These are phyloP conservation scores for Talaromyces thailandensis DNA, from an alignment of 495 filamentous ascomycete genomes.

Conservation along the genomic window DNA sequence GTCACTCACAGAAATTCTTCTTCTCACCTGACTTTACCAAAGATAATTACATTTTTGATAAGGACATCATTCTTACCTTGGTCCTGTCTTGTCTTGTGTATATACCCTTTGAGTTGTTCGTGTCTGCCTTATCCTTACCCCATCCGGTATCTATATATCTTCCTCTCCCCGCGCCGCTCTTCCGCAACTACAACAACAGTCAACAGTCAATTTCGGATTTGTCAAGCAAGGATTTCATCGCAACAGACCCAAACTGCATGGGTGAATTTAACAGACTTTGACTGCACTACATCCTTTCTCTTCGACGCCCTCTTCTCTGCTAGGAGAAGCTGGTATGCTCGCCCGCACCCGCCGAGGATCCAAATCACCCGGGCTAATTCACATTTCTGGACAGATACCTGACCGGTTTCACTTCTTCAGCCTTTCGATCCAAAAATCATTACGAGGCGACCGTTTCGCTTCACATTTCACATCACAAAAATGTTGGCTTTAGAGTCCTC, in stretches of 20 bases:
- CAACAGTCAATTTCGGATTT: not conserved
- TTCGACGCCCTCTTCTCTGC: not conserved
- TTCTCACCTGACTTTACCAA: not conserved
- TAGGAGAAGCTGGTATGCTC: not conserved
- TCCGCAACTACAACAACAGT: not conserved
- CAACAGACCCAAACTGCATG: not conserved
- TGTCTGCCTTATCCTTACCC: not conserved
- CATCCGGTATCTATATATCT: not conserved
- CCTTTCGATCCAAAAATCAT: not conserved
- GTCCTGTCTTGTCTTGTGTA: not conserved
- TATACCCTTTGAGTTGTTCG: not conserved
- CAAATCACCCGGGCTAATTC: not conserved
- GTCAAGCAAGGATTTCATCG: not conserved
- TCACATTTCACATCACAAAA: slow-evolving; percentile 9
- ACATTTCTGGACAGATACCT: not conserved
- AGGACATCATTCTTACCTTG: not conserved
- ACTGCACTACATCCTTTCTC: not conserved
- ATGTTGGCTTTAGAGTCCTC: slow-evolving; percentile 31
- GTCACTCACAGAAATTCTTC: not conserved
- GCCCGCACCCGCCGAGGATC: not conserved
- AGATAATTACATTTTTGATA: not conserved
- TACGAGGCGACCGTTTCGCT: not conserved
- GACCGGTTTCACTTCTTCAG: not conserved
- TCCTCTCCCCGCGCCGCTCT: not conserved
- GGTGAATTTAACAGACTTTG: not conserved